Evolutionary conservation across 2,329 filamentous ascomycete species (phyloP).

Genomic region (Cladophialophora bantiana): DNA sequence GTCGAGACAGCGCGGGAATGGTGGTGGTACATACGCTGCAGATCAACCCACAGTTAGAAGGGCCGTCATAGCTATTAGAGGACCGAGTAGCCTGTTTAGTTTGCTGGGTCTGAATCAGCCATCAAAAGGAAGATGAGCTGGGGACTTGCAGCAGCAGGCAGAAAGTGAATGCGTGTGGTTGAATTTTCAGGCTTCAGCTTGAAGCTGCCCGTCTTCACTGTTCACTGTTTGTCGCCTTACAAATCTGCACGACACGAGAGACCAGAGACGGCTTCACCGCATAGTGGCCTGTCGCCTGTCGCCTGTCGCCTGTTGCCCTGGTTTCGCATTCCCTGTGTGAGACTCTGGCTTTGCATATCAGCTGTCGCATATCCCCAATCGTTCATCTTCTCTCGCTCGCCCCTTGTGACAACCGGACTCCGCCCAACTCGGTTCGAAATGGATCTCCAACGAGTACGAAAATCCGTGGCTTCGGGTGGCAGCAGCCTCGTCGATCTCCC

Average conservation of each 20-base stretch:
- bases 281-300: not conserved
- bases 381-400: not conserved
- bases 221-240: conserved; percentile 15
- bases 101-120: not conserved
- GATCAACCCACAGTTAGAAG: not conserved
- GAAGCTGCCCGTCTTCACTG: too few relatives aligned
- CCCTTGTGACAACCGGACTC: not conserved
- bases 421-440: conserved; percentile 9
- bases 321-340: conserved; percentile 16
- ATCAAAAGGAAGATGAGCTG: not conserved
- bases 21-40: not conserved
- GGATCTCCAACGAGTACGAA: conserved; percentile 32
- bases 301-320: not conserved
- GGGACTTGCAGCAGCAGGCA: not conserved
- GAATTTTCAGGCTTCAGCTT: not conserved
- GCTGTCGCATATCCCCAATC: not conserved
- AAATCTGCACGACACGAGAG: not conserved
- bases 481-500: conserved; percentile 35
- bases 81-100: not conserved
- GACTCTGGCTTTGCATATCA: conserved; percentile 18
- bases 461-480: conserved; percentile 21
- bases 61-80: not conserved
- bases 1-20: not conserved
- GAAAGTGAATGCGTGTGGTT: not conserved
- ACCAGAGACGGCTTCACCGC: conserved; percentile 8